Evolutionary conservation across 1,284 basidiomycete species (phyloP), one percentile per base, ranked within the genome.

Genomic region (Boletus mariae): DNA sequence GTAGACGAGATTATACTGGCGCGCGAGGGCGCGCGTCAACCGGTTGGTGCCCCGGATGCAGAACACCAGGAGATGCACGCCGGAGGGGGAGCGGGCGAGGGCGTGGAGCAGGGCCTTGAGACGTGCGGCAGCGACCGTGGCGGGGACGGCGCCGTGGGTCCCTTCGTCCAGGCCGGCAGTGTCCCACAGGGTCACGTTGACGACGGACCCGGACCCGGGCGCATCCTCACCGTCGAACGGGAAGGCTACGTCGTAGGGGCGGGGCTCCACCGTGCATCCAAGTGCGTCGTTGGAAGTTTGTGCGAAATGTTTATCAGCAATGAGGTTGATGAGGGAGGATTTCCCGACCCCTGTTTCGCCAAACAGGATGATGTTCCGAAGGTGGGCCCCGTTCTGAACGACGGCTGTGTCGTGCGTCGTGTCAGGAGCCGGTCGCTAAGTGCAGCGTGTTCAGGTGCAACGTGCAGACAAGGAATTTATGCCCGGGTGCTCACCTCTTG

Each of bases 1-100:
- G 35, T 56, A 51, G 34, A 64, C 57, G 8, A 60, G 29, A 17
- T 52, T 26, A 43, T 64, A 63, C 23, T 60, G 59, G 2, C 17
- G 38, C 10, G 20, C 20, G 10, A 54, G 41, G 29, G 17, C 51
- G n/a, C 23, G 20, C 20, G 47, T 45, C 17, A 44, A 35, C 3
- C 49, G 42, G 12, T 29, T 23, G 4, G 54, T 44, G n/a, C 50
- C 52, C 17, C 56, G 46, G 11, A 58, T 47, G 31, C 52, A 56
- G 25, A 53, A 59, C 0, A 51, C 3, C 23, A 12, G 10, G 37
- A 38, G 37, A 15, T 38, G 37, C 17, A 38, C 37, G 9, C 37
- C 37, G 10, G 37, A 38, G 10, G 54, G 34, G 11, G 47, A 45
- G 41, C 37, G 31, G 7, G 35, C 46, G 15, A 56, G 45, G 2